Evolutionary conservation across 208 protist genomes (phyloP).

Genomic region (Trypanosoma platydactyli): DNA sequence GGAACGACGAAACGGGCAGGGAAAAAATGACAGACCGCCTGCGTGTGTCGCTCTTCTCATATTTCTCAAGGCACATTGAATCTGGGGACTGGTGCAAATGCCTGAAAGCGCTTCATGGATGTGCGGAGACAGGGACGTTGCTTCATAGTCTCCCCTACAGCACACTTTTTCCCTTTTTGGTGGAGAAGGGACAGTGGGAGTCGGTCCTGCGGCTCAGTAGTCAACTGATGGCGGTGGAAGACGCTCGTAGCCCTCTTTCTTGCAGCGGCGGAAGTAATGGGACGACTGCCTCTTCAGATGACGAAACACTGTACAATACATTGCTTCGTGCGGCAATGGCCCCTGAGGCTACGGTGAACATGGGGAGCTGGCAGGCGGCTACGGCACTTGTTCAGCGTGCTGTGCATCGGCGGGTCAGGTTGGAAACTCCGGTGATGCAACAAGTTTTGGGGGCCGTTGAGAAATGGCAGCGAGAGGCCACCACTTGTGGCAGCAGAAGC

Average conservation of each 20-base stretch:
- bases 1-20: background rate
- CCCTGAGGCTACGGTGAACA: slow-evolving; percentile 8
- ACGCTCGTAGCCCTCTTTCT: background rate
- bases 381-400: slow-evolving; percentile 21
- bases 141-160: slow-evolving; percentile 28
- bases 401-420: background rate
- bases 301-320: slow-evolving; percentile 19
- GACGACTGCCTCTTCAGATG: background rate
- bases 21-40: slow-evolving; percentile 26
- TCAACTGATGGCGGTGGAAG: slow-evolving; percentile 9
- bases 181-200: slow-evolving; percentile 43
- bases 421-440: slow-evolving; percentile 13
- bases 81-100: slow-evolving; percentile 34
- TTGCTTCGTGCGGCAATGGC: slow-evolving; percentile 16
- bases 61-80: slow-evolving; percentile 32
- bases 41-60: slow-evolving; percentile 23
- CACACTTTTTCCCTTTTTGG: slow-evolving; percentile 36
- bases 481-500: background rate
- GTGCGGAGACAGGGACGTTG: slow-evolving; percentile 21
- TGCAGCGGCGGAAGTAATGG: background rate
- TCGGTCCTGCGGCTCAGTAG: slow-evolving; percentile 25
- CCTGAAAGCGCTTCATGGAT: slow-evolving; percentile 29
- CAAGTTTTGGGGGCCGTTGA: slow-evolving; percentile 5
- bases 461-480: slow-evolving; percentile 5
- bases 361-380: slow-evolving; percentile 19